These are phyloP conservation scores for Pisolithus orientalis DNA, from an alignment of 768 basidiomycete genomes.

Conservation along the genomic window DNA sequence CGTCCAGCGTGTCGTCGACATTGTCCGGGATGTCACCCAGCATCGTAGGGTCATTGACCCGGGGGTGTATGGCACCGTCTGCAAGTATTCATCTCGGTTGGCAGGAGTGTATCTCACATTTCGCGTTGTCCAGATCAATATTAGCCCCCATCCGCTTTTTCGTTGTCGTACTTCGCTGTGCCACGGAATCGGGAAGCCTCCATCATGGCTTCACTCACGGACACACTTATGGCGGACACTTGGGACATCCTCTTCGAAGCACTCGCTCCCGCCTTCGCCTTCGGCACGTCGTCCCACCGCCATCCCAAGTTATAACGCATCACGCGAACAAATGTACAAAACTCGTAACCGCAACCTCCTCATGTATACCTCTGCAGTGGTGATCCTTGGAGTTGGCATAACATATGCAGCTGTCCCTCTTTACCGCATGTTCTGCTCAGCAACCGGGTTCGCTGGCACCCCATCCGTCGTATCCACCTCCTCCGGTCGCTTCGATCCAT, in stretches of 20 bases:
- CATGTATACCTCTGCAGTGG: conserved; percentile 81
- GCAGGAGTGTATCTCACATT: no score
- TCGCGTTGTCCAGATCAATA: no score
- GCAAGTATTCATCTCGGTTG: no score
- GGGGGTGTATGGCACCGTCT: no score
- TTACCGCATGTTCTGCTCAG: conserved; percentile 97
- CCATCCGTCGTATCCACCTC: conserved; percentile 72
- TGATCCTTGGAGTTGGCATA: conserved; percentile 70
- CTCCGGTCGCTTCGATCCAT: conserved; percentile 69
- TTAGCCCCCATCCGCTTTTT: no score
- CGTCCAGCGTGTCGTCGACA: no score
- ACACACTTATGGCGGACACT: no score
- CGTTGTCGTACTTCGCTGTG: no score
- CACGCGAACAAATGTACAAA: conserved; percentile 39
- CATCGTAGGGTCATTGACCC: no score
- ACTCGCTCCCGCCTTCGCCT: background rate
- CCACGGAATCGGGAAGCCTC: no score
- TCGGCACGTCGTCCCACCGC: conserved; percentile 12
- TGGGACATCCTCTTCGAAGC: background rate
- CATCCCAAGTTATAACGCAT: conserved; percentile 20
- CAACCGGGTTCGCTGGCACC: conserved; percentile 94
- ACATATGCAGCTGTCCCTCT: conserved; percentile 98
- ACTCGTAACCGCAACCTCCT: conserved; percentile 66
- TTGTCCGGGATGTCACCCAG: no score
- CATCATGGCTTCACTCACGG: no score